Percentiles rank a stretch among this genome's conserved stretches.
Conservation (phyloP, 768 basidiomycete genomes). For the Suillus spraguei region DNA sequence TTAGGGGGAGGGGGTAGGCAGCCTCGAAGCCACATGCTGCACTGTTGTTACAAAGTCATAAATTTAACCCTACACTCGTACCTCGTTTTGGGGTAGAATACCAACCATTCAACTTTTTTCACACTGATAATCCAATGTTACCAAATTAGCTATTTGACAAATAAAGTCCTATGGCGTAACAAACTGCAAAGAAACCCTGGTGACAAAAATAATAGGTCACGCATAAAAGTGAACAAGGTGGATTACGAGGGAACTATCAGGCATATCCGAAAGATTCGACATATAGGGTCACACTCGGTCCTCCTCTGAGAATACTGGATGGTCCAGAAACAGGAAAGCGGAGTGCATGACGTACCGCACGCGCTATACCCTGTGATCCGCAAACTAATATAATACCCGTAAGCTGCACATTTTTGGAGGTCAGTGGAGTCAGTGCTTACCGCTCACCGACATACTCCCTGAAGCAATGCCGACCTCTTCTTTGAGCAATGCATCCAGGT, state of each 20-base stretch:
- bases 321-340: constrained; percentile 36
- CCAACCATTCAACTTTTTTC: no score
- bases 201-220: no score
- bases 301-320: constrained; percentile 32
- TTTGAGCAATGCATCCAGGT: constrained; percentile 38
- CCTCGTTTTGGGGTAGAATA: no score
- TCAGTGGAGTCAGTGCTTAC: constrained; percentile 38
- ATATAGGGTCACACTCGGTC: constrained; percentile 39
- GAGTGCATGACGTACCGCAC: constrained; percentile 42
- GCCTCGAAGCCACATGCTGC: no score
- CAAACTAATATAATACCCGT: constrained; percentile 40
- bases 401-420: neutral
- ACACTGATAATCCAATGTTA: no score
- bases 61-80: no score
- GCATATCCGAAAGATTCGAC: constrained; percentile 47
- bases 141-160: no score
- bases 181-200: no score
- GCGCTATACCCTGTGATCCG: constrained; percentile 44
- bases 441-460: constrained; percentile 50
- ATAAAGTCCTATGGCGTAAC: no score
- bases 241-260: constrained; percentile 14
- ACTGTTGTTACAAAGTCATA: no score
- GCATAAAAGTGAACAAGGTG: no score
- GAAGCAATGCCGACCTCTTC: constrained; percentile 38
- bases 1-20: no score